Evolutionary conservation across 768 basidiomycete genomes (phyloP).

Genomic region (Boletus insuetus): DNA sequence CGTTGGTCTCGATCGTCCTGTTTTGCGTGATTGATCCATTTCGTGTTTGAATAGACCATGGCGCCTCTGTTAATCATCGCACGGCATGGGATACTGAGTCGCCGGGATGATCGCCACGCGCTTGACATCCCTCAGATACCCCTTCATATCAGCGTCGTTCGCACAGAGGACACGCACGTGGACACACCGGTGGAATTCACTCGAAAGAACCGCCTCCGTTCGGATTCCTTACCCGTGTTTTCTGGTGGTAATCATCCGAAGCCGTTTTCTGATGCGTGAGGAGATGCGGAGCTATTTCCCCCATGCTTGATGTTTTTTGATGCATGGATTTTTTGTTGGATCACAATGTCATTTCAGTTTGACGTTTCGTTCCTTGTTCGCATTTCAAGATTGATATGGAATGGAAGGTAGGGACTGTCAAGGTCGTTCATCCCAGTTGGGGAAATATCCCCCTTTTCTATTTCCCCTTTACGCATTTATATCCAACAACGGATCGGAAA

Average conservation of each 20-base stretch:
- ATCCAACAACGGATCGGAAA: too few relatives aligned
- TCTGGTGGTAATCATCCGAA: not conserved
- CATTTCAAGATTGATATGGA: too few relatives aligned
- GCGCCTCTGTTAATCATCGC: slow-evolving; percentile 17
- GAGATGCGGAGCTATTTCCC: too few relatives aligned
- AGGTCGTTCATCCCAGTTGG: too few relatives aligned
- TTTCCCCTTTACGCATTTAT: too few relatives aligned
- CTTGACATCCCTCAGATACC: slow-evolving; percentile 7
- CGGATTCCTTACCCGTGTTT: not conserved
- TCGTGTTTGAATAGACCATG: slow-evolving; percentile 4
- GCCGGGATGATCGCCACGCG: not conserved
- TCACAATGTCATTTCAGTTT: too few relatives aligned
- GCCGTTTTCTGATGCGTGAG: slow-evolving; percentile 7
- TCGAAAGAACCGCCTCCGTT: not conserved
- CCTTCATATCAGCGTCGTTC: slow-evolving; percentile 11
- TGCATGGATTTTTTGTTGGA: too few relatives aligned
- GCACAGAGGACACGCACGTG: slow-evolving; percentile 6
- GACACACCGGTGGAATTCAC: not conserved
- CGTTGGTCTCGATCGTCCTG: not conserved
- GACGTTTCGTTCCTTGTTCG: too few relatives aligned
- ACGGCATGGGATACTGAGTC: slow-evolving; percentile 12
- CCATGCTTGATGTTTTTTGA: too few relatives aligned
- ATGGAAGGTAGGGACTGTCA: too few relatives aligned
- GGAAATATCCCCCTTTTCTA: too few relatives aligned
- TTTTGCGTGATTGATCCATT: not conserved